Evolutionary conservation across 108 stramenopile species (phyloP).

Genomic region (Cyclotella choctawhatcheeana): DNA sequence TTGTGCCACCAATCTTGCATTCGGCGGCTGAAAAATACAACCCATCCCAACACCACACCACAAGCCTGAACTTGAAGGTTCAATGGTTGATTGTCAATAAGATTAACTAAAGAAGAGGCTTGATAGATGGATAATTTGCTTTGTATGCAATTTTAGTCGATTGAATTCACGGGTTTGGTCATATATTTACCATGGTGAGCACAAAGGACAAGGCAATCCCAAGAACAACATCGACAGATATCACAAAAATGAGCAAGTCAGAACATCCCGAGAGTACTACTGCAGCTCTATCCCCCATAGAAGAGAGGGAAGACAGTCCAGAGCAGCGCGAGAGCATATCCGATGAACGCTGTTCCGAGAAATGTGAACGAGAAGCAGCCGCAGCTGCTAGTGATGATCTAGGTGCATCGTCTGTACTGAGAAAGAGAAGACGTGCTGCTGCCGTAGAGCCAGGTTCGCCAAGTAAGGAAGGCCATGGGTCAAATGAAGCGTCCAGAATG

Average conservation of each 20-base stretch:
- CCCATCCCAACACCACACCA: no score
- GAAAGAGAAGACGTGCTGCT: background rate
- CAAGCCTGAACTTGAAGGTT: no score
- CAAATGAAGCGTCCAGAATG: background rate
- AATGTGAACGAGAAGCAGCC: conserved; percentile 6
- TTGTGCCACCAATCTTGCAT: conserved; percentile 12
- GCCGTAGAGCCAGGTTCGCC: background rate
- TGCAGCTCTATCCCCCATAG: background rate
- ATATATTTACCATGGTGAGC: no score
- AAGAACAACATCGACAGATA: background rate
- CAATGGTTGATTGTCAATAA: no score
- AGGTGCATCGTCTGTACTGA: background rate
- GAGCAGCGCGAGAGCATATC: conserved; percentile 1
- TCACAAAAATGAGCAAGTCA: background rate
- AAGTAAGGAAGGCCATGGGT: background rate
- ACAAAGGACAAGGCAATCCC: no score
- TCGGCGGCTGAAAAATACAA: background rate
- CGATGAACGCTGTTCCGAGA: conserved; percentile 13
- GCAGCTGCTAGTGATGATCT: background rate
- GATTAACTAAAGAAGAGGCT: no score
- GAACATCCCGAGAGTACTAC: background rate
- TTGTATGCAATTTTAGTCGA: no score
- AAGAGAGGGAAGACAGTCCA: background rate
- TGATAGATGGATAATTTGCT: no score
- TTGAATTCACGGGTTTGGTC: no score